A percentile compares a stretch with the other conserved stretches of the same genome.
These are phyloP conservation scores for Phaeoacremonium minimum DNA, from an alignment of 2,329 filamentous ascomycete species.

Conservation along the genomic window DNA sequence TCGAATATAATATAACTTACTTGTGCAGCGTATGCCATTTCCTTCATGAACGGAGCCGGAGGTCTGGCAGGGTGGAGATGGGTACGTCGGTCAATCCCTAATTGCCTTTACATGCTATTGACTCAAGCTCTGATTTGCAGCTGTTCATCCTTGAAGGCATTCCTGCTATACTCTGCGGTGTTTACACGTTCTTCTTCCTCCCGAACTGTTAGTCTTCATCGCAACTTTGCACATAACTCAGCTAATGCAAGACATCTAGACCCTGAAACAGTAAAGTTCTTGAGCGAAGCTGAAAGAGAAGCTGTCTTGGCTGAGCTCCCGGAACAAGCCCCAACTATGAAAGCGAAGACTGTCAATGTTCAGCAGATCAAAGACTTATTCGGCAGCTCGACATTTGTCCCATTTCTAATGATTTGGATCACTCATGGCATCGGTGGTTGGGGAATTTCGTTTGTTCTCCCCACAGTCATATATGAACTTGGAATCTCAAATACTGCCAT, in stretches of 20 bases:
- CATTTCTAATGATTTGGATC: slow-evolving; percentile 19
- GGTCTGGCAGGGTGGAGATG: slow-evolving; percentile 20
- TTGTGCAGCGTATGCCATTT: slow-evolving; percentile 16
- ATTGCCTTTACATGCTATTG: no score
- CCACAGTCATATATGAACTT: slow-evolving; percentile 20
- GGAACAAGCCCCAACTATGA: slow-evolving; percentile 15
- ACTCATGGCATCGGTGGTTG: slow-evolving; percentile 21
- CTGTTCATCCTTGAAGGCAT: slow-evolving; percentile 20
- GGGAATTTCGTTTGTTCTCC: slow-evolving; percentile 19
- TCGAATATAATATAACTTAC: not conserved
- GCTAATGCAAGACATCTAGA: slow-evolving; percentile 6
- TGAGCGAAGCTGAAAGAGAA: slow-evolving; percentile 13
- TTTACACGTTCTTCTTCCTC: slow-evolving; percentile 17
- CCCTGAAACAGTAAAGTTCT: slow-evolving; percentile 16
- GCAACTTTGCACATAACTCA: no score
- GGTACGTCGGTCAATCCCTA: no score
- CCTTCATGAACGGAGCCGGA: slow-evolving; percentile 17
- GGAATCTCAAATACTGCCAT: slow-evolving; percentile 19
- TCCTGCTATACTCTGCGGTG: slow-evolving; percentile 15
- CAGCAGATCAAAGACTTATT: slow-evolving; percentile 15
- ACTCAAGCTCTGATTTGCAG: no score
- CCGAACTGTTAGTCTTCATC: slow-evolving; percentile 14
- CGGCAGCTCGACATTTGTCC: slow-evolving; percentile 14
- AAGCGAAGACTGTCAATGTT: slow-evolving; percentile 13
- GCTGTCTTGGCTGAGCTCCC: slow-evolving; percentile 15